These are phyloP conservation scores for Coprinopsis cinerea DNA, from an alignment of 768 basidiomycete genomes.

Conservation along the genomic window DNA sequence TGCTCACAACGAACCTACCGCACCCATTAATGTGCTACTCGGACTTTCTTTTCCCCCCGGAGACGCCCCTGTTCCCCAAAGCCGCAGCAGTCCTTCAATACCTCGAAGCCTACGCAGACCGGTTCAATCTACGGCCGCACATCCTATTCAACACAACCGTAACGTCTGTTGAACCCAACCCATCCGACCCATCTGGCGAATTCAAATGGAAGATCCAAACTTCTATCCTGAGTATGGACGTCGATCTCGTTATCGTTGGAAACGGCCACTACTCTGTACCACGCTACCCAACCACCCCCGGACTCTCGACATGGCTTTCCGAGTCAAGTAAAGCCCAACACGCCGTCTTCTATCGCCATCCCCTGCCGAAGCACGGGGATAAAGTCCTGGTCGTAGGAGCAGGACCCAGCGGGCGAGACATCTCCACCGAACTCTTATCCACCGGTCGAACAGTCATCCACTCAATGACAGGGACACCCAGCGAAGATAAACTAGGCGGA, in stretches of 20 bases:
- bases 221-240: slow-evolving; percentile 26
- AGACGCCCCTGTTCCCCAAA: slow-evolving; percentile 62
- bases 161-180: no score
- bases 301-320: slow-evolving; percentile 53
- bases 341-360: slow-evolving; percentile 62
- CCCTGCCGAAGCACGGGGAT: slow-evolving; percentile 32
- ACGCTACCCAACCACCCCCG: slow-evolving; percentile 53
- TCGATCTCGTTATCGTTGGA: slow-evolving; percentile 63
- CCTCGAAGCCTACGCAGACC: slow-evolving; percentile 56
- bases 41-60: slow-evolving; percentile 61
- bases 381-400: slow-evolving; percentile 42
- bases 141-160: slow-evolving; percentile 64
- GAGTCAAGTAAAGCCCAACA: slow-evolving; percentile 52
- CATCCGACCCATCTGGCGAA: slow-evolving; percentile 28
- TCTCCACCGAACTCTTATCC: slow-evolving; percentile 50
- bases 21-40: slow-evolving; percentile 72
- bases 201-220: slow-evolving; percentile 45
- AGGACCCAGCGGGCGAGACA: slow-evolving; percentile 68
- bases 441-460: slow-evolving; percentile 46
- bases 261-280: slow-evolving; percentile 74
- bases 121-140: slow-evolving; percentile 54
- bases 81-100: slow-evolving; percentile 64
- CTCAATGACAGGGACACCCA: slow-evolving; percentile 36
- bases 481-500: slow-evolving; percentile 23
- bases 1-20: slow-evolving; percentile 76